phyloP scores from a whole-genome alignment of 805 yeast species.

The Zygoascus bituminiphila region DNA sequence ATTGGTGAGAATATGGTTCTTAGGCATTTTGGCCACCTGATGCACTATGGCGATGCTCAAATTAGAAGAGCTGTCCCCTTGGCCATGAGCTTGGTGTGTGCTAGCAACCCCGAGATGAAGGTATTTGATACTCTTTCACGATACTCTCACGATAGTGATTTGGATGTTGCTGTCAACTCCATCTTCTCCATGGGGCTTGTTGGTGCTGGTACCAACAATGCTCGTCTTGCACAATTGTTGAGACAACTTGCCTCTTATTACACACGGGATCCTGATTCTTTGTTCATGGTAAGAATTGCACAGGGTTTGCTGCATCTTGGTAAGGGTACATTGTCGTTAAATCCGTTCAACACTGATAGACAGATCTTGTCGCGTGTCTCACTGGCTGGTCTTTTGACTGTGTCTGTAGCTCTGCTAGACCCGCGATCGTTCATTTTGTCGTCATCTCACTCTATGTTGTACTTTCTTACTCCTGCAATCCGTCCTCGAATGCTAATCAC shows the following conservation, averaged over 20 bases:
- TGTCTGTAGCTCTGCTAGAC: constrained; percentile 73
- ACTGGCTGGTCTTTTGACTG: constrained; percentile 80
- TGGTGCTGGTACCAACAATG: constrained; percentile 98
- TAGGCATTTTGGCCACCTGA: constrained; percentile 93
- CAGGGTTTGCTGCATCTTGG: constrained; percentile 94
- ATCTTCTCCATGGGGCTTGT: constrained; percentile 96
- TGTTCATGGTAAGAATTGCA: constrained; percentile 88
- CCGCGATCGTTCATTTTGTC: constrained; percentile 78
- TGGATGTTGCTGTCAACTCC: constrained; percentile 90
- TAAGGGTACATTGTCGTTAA: constrained; percentile 86
- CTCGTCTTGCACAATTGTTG: constrained; percentile 90
- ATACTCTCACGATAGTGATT: constrained; percentile 91
- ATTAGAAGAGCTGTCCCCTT: constrained; percentile 92
- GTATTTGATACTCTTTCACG: constrained; percentile 94
- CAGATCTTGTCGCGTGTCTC: constrained; percentile 81
- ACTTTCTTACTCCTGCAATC: constrained; percentile 77
- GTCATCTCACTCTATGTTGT: constrained; percentile 67
- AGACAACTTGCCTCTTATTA: constrained; percentile 94
- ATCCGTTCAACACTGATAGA: constrained; percentile 85
- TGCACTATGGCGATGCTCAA: constrained; percentile 93
- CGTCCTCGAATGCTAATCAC: constrained; percentile 92
- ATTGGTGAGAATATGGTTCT: constrained; percentile 96
- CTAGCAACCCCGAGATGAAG: constrained; percentile 93
- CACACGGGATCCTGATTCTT: constrained; percentile 78
- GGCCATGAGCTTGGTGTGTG: constrained; percentile 93